Evolutionary conservation across 164 flowering plant species (phyloP), one percentile per base, ranked within the genome.

Genomic region (Magnolia officinalis): DNA sequence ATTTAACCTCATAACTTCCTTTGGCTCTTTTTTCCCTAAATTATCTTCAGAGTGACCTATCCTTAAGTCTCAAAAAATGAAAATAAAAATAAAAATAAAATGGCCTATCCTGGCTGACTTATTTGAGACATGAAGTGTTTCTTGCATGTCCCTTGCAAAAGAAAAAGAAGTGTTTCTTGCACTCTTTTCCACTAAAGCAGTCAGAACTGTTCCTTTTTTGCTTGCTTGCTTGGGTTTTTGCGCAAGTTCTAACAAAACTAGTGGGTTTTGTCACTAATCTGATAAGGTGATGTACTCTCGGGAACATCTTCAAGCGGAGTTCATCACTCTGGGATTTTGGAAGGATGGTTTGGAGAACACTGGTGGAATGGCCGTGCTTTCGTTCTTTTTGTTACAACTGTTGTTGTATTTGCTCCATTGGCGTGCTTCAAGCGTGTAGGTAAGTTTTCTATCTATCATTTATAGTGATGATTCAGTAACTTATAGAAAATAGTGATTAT

Each of bases 351-450:
- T 83, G 98, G 98, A 37, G 88, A 68, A 52, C 94, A 90, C 49
- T 93, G 98, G 98, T 95, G 98, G 98, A 95, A 82, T 77, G 90
- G 90, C n/a, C 89, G 98, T 4, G 72, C 83, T 75, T 75, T 86
- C 77, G 90, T 93, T 79, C 89, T 95, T 71, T 81, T 90, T 72
- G 78, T 90, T 76, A 89, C 91, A 16, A 90, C 98, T n/a, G 86
- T 92, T 67, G 81, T 75, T 71, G 77, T 92, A 50, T 87, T 95
- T 83, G 84, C 91, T 74, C 97, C 97, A 69, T 81, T 94, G 84
- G 92, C 93, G 49, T 88, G 87, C 81, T 83, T 91, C 73, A 95
- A 91, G 87, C 93, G 93, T 51, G 89, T 95, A 49, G 98, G 98
- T 91, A 80, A 72, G 88, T 83, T 2, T 69, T 50, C 19, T 67